phyloP scores from a whole-genome alignment of 495 filamentous ascomycete species.

The Hyaloscypha finlandica region DNA sequence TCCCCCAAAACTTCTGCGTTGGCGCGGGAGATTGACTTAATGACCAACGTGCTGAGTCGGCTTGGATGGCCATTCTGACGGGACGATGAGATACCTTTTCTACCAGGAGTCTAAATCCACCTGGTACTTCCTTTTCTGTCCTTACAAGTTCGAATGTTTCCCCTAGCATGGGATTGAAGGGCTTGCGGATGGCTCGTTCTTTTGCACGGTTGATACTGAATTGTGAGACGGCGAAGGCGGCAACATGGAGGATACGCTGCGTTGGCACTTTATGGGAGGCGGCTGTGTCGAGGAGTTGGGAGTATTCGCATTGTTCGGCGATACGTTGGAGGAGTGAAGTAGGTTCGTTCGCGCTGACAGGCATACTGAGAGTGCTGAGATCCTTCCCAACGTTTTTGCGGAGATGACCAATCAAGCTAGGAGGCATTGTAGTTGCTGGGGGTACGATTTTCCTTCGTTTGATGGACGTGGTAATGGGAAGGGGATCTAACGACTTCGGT shows the following conservation, averaged over 20 bases:
- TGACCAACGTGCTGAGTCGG: slow-evolving; percentile 80
- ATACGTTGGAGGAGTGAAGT: slow-evolving; percentile 83
- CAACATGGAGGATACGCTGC: slow-evolving; percentile 78
- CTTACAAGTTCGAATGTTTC: slow-evolving; percentile 94
- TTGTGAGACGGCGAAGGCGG: slow-evolving; percentile 85
- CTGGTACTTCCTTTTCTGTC: slow-evolving; percentile 69
- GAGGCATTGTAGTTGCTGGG: slow-evolving; percentile 72
- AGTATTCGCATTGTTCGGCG: slow-evolving; percentile 89
- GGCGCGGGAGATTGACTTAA: slow-evolving; percentile 84
- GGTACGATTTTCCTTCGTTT: slow-evolving; percentile 70
- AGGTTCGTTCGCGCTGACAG: slow-evolving; percentile 94
- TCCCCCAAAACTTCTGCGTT: slow-evolving; percentile 98
- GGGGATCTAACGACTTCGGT: slow-evolving; percentile 73
- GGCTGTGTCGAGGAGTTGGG: slow-evolving; percentile 77
- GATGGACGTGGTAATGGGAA: slow-evolving; percentile 67
- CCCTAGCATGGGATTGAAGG: slow-evolving; percentile 96
- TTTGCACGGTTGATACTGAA: slow-evolving; percentile 79
- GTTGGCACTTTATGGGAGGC: slow-evolving; percentile 54
- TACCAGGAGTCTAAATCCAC: slow-evolving; percentile 81
- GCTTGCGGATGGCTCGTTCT: slow-evolving; percentile 92
- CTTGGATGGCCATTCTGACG: slow-evolving; percentile 89
- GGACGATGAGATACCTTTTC: slow-evolving; percentile 95
- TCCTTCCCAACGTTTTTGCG: slow-evolving; percentile 99
- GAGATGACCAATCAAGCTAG: slow-evolving; percentile 88
- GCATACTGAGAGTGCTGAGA: slow-evolving; percentile 93